Conservation (phyloP, 306 rosid species). For the Sphenostylis stenocarpa region DNA sequence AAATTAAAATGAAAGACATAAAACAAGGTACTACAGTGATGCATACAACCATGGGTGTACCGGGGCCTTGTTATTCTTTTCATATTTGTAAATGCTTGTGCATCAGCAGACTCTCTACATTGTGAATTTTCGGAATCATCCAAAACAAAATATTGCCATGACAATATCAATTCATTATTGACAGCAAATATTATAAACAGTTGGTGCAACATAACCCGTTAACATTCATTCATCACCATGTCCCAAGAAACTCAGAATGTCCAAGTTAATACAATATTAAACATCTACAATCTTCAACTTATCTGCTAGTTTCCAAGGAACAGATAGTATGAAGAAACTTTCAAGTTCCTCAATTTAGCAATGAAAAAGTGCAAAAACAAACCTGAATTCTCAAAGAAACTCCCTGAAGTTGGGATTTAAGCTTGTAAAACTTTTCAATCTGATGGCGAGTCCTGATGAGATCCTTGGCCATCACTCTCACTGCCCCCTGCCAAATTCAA, state of each 20-base stretch:
- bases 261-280: neutral
- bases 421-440: slow-evolving; percentile 85
- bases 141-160: neutral
- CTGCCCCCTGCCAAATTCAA: slow-evolving; percentile 63
- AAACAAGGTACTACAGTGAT: neutral
- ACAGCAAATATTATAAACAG: neutral
- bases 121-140: neutral
- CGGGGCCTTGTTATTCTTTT: neutral
- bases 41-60: neutral
- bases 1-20: neutral
- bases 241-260: neutral
- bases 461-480: slow-evolving; percentile 90
- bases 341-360: neutral
- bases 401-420: slow-evolving; percentile 90
- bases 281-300: neutral
- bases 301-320: neutral
- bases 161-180: neutral
- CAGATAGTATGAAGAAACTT: neutral
- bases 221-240: neutral
- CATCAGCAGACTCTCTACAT: neutral
- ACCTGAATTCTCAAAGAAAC: slow-evolving; percentile 89
- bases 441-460: slow-evolving; percentile 93
- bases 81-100: neutral
- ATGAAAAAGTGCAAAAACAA: slow-evolving; percentile 6
- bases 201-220: neutral